These are phyloP conservation scores for Crocinoboletus sp. DNA, from an alignment of 1,284 basidiomycete species.

Conservation along the genomic window DNA sequence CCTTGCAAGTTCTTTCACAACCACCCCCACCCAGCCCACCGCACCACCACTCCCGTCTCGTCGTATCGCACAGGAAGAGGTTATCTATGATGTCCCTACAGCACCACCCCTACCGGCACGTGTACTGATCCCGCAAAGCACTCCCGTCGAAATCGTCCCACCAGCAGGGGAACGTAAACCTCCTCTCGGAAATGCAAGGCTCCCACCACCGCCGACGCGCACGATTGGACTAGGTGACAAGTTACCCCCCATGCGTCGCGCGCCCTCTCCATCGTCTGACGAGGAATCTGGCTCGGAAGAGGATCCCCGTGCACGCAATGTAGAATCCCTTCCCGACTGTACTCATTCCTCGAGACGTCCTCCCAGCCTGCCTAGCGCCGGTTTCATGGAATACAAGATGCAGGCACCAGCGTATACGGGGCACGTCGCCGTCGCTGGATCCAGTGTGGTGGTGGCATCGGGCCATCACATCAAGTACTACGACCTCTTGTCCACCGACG, in stretches of 20 bases:
- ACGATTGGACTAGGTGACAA: slow-evolving; percentile 64
- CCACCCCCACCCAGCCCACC: slow-evolving; percentile 9
- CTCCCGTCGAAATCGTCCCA: slow-evolving; percentile 13
- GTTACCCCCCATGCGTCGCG: slow-evolving; percentile 56
- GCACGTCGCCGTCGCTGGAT: slow-evolving; percentile 56
- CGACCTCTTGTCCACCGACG: slow-evolving; percentile 47
- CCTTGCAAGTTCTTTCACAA: not conserved
- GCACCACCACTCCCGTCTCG: slow-evolving; percentile 29
- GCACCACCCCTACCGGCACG: slow-evolving; percentile 30
- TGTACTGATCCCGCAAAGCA: not conserved
- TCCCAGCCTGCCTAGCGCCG: slow-evolving; percentile 47
- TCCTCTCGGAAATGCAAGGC: slow-evolving; percentile 39
- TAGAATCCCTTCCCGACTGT: slow-evolving; percentile 76
- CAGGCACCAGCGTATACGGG: slow-evolving; percentile 55
- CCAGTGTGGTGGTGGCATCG: slow-evolving; percentile 57
- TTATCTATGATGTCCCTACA: slow-evolving; percentile 1
- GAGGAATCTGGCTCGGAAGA: slow-evolving; percentile 55
- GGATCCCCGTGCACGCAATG: slow-evolving; percentile 33
- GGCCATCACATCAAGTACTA: slow-evolving; percentile 64
- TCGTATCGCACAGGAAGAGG: slow-evolving; percentile 11
- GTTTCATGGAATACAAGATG: slow-evolving; percentile 45
- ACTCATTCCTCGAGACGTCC: slow-evolving; percentile 79
- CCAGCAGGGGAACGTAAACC: slow-evolving; percentile 41
- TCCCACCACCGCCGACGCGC: slow-evolving; percentile 69
- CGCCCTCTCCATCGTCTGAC: slow-evolving; percentile 45